Evolutionary conservation across 192 early-diverging fungal genomes (phyloP), one percentile per base, ranked within the genome.

Genomic region (Thamnidium elegans): DNA sequence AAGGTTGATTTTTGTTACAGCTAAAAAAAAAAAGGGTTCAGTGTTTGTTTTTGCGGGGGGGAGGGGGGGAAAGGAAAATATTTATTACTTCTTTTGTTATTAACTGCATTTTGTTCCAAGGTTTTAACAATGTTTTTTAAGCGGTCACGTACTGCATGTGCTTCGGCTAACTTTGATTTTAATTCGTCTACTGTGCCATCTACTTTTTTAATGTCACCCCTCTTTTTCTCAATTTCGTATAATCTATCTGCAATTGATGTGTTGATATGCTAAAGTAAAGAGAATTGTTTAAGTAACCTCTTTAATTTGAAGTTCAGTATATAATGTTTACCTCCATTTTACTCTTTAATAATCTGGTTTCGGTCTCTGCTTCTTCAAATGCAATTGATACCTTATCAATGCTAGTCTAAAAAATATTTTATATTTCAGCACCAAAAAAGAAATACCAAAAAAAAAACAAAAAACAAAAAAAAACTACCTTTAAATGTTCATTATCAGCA

Each of bases 41-140:
- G 26, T 26, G 26, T 26, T 2, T 26, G 26, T 26, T 26, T 26
- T 26, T 26, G 26, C 3, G 26, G 26, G 26, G 26, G 1, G 26
- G 26, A 26, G 1, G 26, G 26, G 26, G 1, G 26, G 26, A 26
- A 2, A 3, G 26, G 26, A 26, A 26, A 26, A 26, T 55, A 15
- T 56, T 55, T 56, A 56, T 55, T 56, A 15, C 55, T 19, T 17
- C n/a, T 56, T 56, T 39, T 39, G 36, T 10, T 39, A 10, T 4
- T 48, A 48, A 5, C 1, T 0, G 14, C 46, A 15, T 15, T 48
- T 7, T 45, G 13, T 15, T 59, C 58, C 14, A 59, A 7, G 8
- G 21, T 45, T 45, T 59, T 42, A 26, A 45, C 39, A 23, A 45
- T 45, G 36, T 7, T 7, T 23, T 39, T 9, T 59, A 59, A 15